Evolutionary conservation across 176 grass and related monocot species (phyloP), one percentile per base, ranked within the genome.

Genomic region (Oryza meridionalis): DNA sequence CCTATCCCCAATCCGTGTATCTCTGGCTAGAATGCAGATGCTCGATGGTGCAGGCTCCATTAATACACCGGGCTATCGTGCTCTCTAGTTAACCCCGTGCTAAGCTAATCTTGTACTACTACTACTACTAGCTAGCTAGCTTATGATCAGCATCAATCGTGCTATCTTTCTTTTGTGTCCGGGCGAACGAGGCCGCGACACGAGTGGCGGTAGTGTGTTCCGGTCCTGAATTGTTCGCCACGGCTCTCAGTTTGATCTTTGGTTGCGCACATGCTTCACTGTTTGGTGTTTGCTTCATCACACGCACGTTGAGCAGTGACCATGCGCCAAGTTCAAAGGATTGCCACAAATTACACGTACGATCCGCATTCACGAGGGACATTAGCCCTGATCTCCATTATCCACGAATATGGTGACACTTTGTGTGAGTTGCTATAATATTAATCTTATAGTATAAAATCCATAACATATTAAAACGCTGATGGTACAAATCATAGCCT

Each of bases 1-100:
- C 55, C 55, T 22, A 61, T 61, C 5, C 7, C 55, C 17, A 21
- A 61, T 61, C 55, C 7, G 21, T 9, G 55, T 61, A 7, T 61
- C 55, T 22, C 21, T 61, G 4, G 53, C 16, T 59, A n/a, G 6
- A 59, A 8, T 19, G 35, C 38, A 40, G 10, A 61, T 22, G 55
- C 55, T 22, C 21, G 7, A 43, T 61, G 55, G 21, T 61, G 55
- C 55, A 61, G 19, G 55, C 55, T 61, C 55, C 55, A 61, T n/a
- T 61, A 61, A 21, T 2, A 22, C 72, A 75, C 72, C 72, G 69
- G 69, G 76, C 47, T 80, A 76, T 88, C 76, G 70, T 70, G 70
- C 62, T 80, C 86, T 80, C 81, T 33, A 22, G 4, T 16, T 40
- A 25, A 26, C 25, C 33, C 11, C 67, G 22, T 16, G 55, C 40